Evolutionary conservation across 257 asterid genomes (phyloP), one percentile per base, ranked within the genome.

Genomic region (Lantana camara): DNA sequence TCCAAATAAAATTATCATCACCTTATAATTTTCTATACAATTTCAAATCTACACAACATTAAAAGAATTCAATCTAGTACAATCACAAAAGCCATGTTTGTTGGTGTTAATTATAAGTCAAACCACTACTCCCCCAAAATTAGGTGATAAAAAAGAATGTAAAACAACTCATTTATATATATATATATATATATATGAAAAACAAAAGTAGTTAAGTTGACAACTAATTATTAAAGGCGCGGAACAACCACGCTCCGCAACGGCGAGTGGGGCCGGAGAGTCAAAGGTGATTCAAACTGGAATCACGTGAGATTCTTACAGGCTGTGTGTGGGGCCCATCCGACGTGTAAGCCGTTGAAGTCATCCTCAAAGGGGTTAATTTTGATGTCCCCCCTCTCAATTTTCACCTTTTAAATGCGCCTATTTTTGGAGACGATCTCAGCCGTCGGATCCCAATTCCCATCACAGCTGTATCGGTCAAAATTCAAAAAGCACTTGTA

Each of bases 301-400:
- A 68, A 63, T 67, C 81, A 78, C 90, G 87, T 83, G 85, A 83
- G 83, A 78, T 76, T 83, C 83, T 61, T 69, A 75, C 87, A 84
- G 90, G 74, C 85, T 84, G 87, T 57, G 23, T 0, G 79, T 50
- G 77, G 87, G 85, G 0, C 66, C 83, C 60, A 4, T 38, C 76
- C 0, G 32, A 78, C 81, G 85, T 73, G 83, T 78, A 66, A 60
- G 76, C 75, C 74, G 72, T 80, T 77, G 77, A 83, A 77, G 74
- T 72, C 79, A 63, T 78, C 69, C 73, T 66, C 63, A 72, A 77
- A 73, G 73, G 62, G 63, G 32, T 61, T 72, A 37, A 47, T 21
- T 49, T 35, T 41, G 34, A 53, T 64, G 37, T 37, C 20, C 38
- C 9, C 50, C 16, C 21, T 27, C 32, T 27, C 2, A 27, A 4